Percentiles rank a stretch among this genome's conserved stretches.
phyloP scores from a whole-genome alignment of 129 eudicot genomes.

The Helianthus tuberosus region DNA sequence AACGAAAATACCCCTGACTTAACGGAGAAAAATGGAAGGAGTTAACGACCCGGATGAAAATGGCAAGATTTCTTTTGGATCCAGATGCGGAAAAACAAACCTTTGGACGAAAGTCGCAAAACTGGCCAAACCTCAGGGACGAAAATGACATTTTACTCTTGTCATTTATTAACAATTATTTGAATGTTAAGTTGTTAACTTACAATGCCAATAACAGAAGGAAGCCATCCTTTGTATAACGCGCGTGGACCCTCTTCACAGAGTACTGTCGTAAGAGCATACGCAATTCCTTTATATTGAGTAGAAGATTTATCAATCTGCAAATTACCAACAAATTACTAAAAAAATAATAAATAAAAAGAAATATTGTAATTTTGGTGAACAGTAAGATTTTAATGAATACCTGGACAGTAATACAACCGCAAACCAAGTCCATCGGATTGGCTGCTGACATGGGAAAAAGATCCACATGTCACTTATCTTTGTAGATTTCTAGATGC shows the following conservation, averaged over 20 bases:
- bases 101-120: too few relatives aligned
- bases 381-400: not conserved
- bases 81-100: too few relatives aligned
- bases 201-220: conserved; percentile 97
- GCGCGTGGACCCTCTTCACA: conserved; percentile 97
- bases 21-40: too few relatives aligned
- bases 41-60: too few relatives aligned
- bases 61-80: too few relatives aligned
- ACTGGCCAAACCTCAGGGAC: too few relatives aligned
- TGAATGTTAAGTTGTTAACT: conserved; percentile 36
- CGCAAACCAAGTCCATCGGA: conserved; percentile 98
- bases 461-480: too few relatives aligned
- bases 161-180: conserved; percentile 2
- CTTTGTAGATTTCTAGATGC: too few relatives aligned
- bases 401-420: conserved; percentile 96
- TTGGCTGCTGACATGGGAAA: conserved; percentile 98
- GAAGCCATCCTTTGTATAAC: conserved; percentile 97
- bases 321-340: conserved; percentile 16
- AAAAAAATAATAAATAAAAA: too few relatives aligned
- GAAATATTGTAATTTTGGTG: too few relatives aligned
- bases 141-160: too few relatives aligned
- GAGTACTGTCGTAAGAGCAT: conserved; percentile 86
- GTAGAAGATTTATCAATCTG: conserved; percentile 90
- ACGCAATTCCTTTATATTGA: conserved; percentile 93
- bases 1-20: too few relatives aligned